Evolutionary conservation across 768 basidiomycete species (phyloP), one percentile per base, ranked within the genome.

Genomic region (Calocybe gangraenosa): DNA sequence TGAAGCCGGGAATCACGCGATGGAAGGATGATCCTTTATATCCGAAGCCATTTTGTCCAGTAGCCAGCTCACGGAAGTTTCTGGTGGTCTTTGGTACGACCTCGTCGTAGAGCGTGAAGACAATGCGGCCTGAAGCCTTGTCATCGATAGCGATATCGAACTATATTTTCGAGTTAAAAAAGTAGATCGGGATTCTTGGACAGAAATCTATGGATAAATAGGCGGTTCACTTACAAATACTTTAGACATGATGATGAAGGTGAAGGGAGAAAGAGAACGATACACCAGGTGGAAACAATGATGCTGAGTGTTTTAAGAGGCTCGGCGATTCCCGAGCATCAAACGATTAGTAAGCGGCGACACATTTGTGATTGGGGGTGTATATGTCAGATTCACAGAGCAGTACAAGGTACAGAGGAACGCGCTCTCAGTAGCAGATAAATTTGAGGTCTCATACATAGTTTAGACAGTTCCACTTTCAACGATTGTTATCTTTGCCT

Each of bases 1-100:
- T 92, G 68, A 92, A 93, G 33, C 58, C 34, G 15, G 85, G 86
- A 59, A 92, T 91, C 58, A 93, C 68, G 52, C 91, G 85, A 65
- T 93, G 91, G 79, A 93, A 92, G 0, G 31, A 18, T 17, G 70
- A 71, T 14, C 80, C 83, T 40, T 63, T 38, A 69, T 94, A 97
- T 37, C 90, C 86, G 47, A 66, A 89, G 3, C 87, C 87, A 42
- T 85, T 57, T 60, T 78, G 56, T 36, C 88, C 86, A 10, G 87
- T 91, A 44, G 82, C 82, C 38, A 96, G 78, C 65, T 91, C 88
- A 42, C 94, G 85, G 76, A 97, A 97, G 73, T 97, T 93, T 23
- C 51, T 67, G 7, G 87, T 69, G 1, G 88, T 92, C 57, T 68
- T 78, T 39, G 89, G 89, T 11, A 87, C 84, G 39, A 78, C 75